Percentiles rank a stretch among this genome's conserved stretches.
Conservation (phyloP, 1,139 yeast genomes). For the Candida anutae region DNA sequence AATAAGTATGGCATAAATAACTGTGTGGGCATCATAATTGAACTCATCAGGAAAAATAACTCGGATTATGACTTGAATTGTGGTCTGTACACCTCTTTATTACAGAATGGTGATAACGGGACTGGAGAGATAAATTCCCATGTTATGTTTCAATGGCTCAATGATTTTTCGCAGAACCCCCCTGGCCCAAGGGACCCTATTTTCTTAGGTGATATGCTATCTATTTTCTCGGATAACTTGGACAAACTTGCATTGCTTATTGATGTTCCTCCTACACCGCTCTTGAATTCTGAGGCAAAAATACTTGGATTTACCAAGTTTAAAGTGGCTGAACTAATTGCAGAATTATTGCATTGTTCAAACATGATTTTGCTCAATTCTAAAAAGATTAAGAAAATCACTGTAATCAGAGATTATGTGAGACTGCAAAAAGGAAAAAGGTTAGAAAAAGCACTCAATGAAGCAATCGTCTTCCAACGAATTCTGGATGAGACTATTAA, state of each 20-base stretch:
- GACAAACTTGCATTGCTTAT: conserved; percentile 23
- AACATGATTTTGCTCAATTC: conserved; percentile 42
- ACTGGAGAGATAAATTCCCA: conserved; percentile 34
- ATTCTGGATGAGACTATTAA: conserved; percentile 7
- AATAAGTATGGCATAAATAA: conserved; percentile 42
- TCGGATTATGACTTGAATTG: conserved; percentile 42
- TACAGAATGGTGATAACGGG: conserved; percentile 23
- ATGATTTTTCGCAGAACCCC: conserved; percentile 42
- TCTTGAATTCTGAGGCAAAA: conserved; percentile 11
- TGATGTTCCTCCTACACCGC: conserved; percentile 16
- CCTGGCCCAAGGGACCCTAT: conserved; percentile 42
- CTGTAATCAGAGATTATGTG: conserved; percentile 28
- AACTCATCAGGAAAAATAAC: conserved; percentile 39
- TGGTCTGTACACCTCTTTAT: conserved; percentile 30
- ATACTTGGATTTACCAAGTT: conserved; percentile 36
- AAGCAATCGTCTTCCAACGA: conserved; percentile 10
- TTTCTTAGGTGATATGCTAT: conserved; percentile 38
- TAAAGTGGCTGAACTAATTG: conserved; percentile 37
- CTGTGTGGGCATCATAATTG: conserved; percentile 42
- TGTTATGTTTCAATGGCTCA: conserved; percentile 41
- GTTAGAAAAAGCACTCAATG: conserved; percentile 27
- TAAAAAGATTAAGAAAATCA: conserved; percentile 26
- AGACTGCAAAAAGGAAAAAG: conserved; percentile 25
- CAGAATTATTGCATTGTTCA: conserved; percentile 41
- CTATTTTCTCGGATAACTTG: conserved; percentile 32